A percentile compares a stretch with the other conserved stretches of the same genome.
phyloP scores from a whole-genome alignment of 306 rosid genomes.

The Acacia acuminata region DNA sequence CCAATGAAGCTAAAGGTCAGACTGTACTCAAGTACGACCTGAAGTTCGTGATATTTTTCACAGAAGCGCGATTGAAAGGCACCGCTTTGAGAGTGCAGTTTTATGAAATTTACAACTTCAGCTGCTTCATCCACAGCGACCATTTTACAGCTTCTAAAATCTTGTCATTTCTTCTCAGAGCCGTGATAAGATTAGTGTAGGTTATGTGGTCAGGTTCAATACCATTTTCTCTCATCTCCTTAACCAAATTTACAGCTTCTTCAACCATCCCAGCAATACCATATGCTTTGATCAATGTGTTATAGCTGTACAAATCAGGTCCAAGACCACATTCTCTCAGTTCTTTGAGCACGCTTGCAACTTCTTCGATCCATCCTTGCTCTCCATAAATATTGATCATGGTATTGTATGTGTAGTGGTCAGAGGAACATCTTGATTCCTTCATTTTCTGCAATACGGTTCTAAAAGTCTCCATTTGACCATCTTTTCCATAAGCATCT shows the following conservation, averaged over 20 bases:
- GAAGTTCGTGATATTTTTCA: slow-evolving; percentile 18
- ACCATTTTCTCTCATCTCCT: slow-evolving; percentile 85
- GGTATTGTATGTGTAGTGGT: slow-evolving; percentile 83
- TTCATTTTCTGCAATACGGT: slow-evolving; percentile 71
- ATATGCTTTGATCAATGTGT: slow-evolving; percentile 86
- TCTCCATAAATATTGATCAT: slow-evolving; percentile 88
- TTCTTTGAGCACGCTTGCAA: slow-evolving; percentile 59
- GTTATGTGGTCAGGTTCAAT: slow-evolving; percentile 84
- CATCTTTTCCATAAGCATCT: slow-evolving; percentile 88
- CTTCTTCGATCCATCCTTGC: slow-evolving; percentile 88
- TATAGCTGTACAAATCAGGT: slow-evolving; percentile 87
- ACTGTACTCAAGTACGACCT: slow-evolving; percentile 15
- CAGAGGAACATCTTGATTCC: slow-evolving; percentile 59
- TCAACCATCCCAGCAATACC: slow-evolving; percentile 96
- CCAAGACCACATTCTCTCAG: slow-evolving; percentile 68
- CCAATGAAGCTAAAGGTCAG: slow-evolving; percentile 23
- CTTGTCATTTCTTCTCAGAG: slow-evolving; percentile 70
- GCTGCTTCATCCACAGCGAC: slow-evolving; percentile 98
- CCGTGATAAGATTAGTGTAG: slow-evolving; percentile 66
- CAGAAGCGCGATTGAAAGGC: slow-evolving; percentile 21
- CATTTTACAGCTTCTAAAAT: slow-evolving; percentile 93
- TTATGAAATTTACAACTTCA: slow-evolving; percentile 51
- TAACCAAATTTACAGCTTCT: slow-evolving; percentile 76
- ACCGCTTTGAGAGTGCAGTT: slow-evolving; percentile 4
- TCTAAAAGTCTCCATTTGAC: slow-evolving; percentile 71